phyloP scores from a whole-genome alignment of 78 protist species.

The Dictyostelium purpureum region DNA sequence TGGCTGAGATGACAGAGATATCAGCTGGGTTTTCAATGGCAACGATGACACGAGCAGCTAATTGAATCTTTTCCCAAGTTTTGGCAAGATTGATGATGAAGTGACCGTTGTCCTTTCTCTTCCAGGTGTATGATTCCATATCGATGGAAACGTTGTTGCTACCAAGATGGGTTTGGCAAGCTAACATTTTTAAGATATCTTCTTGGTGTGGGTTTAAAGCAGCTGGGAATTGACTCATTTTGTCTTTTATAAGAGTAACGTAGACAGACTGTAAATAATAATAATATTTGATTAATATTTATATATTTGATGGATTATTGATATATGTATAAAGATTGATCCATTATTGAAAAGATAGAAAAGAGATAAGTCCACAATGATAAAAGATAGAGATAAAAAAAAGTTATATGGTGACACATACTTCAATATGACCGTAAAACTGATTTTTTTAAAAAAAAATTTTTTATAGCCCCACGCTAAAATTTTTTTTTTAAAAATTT shows the following conservation, averaged over 20 bases:
- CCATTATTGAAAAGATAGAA: no score
- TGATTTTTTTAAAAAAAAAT: no score
- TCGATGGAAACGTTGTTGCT: constrained; percentile 89
- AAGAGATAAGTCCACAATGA: no score
- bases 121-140: constrained; percentile 95
- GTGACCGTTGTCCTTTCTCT: constrained; percentile 95
- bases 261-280: neutral
- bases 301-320: neutral
- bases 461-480: no score
- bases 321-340: neutral
- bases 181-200: constrained; percentile 97
- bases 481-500: no score
- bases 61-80: constrained; percentile 99
- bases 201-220: constrained; percentile 92
- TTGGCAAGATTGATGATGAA: constrained; percentile 98
- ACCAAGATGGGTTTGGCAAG: constrained; percentile 97
- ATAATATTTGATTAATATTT: neutral
- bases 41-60: constrained; percentile 99
- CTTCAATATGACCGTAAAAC: no score
- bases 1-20: constrained; percentile 92
- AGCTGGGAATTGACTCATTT: constrained; percentile 83
- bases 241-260: constrained; percentile 68
- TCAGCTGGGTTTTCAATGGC: constrained; percentile 99
- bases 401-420: no score
- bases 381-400: no score